Conservation (phyloP, 805 yeast species). For the Myxozyma sirexii region DNA sequence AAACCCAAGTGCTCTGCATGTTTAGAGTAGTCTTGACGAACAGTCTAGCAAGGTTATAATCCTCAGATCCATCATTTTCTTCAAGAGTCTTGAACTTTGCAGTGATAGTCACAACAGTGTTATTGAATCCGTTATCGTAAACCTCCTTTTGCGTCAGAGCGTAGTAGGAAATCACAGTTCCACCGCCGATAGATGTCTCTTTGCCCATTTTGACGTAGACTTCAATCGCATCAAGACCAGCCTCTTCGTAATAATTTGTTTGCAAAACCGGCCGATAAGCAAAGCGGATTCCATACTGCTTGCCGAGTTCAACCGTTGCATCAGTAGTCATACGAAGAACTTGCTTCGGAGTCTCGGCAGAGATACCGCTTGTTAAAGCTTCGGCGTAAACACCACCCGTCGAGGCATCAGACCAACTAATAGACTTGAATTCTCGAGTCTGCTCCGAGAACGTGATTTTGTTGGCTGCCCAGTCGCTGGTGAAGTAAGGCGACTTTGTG, state of each 20-base stretch:
- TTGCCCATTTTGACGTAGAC: constrained; percentile 4
- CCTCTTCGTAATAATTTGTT: neutral
- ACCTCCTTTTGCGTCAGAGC: neutral
- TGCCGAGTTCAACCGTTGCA: neutral
- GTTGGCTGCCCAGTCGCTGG: neutral
- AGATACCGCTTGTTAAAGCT: neutral
- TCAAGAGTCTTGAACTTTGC: constrained; percentile 4
- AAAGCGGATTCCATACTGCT: constrained; percentile 2
- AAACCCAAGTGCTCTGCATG: constrained; percentile 1
- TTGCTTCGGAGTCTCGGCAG: neutral
- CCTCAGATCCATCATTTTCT: constrained; percentile 1
- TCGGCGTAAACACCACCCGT: constrained; percentile 5
- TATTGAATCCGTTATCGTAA: constrained; percentile 1
- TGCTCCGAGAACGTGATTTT: neutral
- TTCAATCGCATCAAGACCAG: neutral
- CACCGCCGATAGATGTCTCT: constrained; percentile 1
- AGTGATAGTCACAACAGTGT: constrained; percentile 3
- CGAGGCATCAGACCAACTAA: neutral
- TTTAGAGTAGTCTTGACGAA: neutral
- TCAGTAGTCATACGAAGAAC: constrained; percentile 1
- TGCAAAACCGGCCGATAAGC: neutral
- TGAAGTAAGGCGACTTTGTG: constrained; percentile 5
- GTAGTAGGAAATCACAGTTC: neutral
- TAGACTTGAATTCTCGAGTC: neutral
- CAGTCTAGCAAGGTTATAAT: neutral